Percentiles rank a stretch among this genome's conserved stretches.
These are phyloP conservation scores for Penicillium robsamsonii DNA, from an alignment of 495 filamentous ascomycete species.

Conservation along the genomic window DNA sequence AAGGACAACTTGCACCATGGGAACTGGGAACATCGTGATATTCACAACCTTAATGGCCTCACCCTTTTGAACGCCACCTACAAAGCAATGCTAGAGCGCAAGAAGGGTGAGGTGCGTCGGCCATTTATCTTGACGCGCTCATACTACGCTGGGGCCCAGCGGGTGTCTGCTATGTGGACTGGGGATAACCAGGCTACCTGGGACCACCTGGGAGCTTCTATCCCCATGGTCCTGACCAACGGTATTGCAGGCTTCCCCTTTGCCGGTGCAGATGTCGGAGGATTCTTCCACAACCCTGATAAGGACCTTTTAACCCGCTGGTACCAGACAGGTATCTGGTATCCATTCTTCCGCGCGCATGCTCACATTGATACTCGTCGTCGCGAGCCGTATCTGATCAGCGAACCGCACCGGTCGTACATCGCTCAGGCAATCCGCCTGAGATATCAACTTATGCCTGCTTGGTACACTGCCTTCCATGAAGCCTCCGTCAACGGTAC, in stretches of 20 bases:
- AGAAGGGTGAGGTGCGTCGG: constrained; percentile 71
- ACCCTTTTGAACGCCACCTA: constrained; percentile 93
- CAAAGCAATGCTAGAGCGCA: constrained; percentile 74
- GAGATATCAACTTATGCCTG: constrained; percentile 83
- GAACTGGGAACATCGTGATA: constrained; percentile 93
- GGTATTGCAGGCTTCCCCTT: constrained; percentile 94
- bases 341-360: constrained; percentile 98
- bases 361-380: constrained; percentile 95
- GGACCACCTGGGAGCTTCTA: constrained; percentile 79
- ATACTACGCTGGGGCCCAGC: constrained; percentile 87
- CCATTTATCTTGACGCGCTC: constrained; percentile 92
- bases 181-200: constrained; percentile 94
- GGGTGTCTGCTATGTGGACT: constrained; percentile 94
- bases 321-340: constrained; percentile 97
- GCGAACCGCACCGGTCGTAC: constrained; percentile 80
- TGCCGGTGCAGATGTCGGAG: constrained; percentile 91
- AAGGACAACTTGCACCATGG: constrained; percentile 92
- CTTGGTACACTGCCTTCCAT: constrained; percentile 97
- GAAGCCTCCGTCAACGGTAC: constrained; percentile 77
- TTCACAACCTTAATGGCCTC: constrained; percentile 93
- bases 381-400: constrained; percentile 86
- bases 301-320: constrained; percentile 88
- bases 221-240: constrained; percentile 91
- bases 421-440: constrained; percentile 85
- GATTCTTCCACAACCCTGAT: constrained; percentile 95